Conservation (phyloP, 805 yeast genomes). For the Candida jianshihensis region DNA sequence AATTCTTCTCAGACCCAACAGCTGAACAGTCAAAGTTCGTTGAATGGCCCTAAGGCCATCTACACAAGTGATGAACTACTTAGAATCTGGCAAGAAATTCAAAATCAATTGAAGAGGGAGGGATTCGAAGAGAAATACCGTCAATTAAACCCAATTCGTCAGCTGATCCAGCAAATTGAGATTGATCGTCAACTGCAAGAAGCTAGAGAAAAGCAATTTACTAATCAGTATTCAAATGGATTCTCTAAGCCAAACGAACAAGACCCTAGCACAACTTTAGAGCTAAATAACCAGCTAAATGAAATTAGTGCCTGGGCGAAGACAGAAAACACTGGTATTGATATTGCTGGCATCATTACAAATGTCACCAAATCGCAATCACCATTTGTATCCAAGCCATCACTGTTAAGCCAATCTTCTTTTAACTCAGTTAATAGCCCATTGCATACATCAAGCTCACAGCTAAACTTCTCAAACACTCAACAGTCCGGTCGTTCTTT, state of each 20-base stretch:
- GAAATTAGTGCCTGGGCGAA: conserved; percentile 17
- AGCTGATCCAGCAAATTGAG: conserved; percentile 16
- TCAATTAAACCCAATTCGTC: conserved; percentile 23
- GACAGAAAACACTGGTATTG: conserved; percentile 17
- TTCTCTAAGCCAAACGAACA: conserved; percentile 3
- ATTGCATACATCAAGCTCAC: conserved; percentile 5
- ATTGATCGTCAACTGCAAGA: conserved; percentile 13
- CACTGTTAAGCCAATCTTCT: conserved; percentile 4
- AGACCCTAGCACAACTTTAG: conserved; percentile 6
- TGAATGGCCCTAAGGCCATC: conserved; percentile 33
- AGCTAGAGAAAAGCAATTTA: conserved; percentile 1
- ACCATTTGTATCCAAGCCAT: conserved; percentile 3
- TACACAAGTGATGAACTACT: conserved; percentile 49
- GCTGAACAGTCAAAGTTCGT: conserved; percentile 1
- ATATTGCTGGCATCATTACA: conserved; percentile 17
- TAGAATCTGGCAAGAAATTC: conserved; percentile 40
- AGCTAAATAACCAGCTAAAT: conserved; percentile 12
- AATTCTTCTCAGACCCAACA: conserved; percentile 2
- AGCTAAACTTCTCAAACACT: conserved; percentile 2
- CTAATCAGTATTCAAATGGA: not conserved
- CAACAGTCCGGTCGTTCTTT: conserved; percentile 1
- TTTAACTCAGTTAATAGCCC: not conserved
- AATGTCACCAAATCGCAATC: conserved; percentile 7
- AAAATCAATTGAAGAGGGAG: conserved; percentile 22
- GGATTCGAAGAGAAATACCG: conserved; percentile 25